Evolutionary conservation across 352 stramenopile species (phyloP), one percentile per base, ranked within the genome.

Genomic region (Phytophthora tubulina): DNA sequence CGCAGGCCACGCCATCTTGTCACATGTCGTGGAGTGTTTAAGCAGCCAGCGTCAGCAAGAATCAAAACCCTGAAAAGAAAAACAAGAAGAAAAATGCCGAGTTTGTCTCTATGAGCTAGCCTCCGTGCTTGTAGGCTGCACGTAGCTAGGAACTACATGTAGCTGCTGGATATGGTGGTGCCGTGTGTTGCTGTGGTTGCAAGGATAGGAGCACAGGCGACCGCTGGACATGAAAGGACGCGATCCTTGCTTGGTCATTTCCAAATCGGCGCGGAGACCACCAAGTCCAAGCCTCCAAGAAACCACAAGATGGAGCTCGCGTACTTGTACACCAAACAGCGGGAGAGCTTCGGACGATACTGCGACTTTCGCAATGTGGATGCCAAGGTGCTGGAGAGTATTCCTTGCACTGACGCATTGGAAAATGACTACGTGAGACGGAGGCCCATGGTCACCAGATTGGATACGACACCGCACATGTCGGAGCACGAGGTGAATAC

Each of bases 401-500:
- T 98, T 60, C 82, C 92, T 31, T 83, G 72, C 51, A 97, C 86
- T 3, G 82, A 97, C 52, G 78, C 90, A 14, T 92, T 96, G 66
- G 90, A 97, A 59, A 83, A 94, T 44, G 87, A 98, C 66, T 98
- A 98, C 68, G 83, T 98, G 32, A 79, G 86, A 54, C 79, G 92
- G 13, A 96, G 97, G 15, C 92, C 93, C 2, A 97, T 91, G 73
- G 78, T 97, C 63, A 92, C 82, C 11, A 78, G 84, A 14, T 78
- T 98, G n/a, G 91, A 97, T 69, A 98, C 94, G 45, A 97, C 86
- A 38, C 91, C 91, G n/a, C 74, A 96, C 73, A 96, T 96, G 79
- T 96, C 86, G 10, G 93, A 98, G 80, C 91, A 98, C 53, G 92
- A 98, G 59, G 91, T 96, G 21, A 99, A 99, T 63, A 99, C 96